Conservation (phyloP, 257 asterid species). For the Sherardia arvensis region DNA sequence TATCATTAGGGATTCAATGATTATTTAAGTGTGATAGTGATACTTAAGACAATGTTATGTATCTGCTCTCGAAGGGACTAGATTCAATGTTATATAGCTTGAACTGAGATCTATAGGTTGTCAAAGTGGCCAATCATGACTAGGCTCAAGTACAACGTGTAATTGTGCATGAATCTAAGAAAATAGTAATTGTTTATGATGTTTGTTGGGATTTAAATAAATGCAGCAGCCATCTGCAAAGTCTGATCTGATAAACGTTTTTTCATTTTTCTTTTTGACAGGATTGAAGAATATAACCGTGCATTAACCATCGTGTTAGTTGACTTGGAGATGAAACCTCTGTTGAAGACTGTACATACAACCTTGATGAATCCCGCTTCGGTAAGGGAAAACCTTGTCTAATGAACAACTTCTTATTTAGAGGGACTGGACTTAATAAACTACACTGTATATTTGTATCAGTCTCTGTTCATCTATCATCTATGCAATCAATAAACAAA, state of each 20-base stretch:
- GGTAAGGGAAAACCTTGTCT: not conserved
- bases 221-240: not conserved
- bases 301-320: not conserved
- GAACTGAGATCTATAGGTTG: too few species aligned
- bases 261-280: not conserved
- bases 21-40: not conserved
- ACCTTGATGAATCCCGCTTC: not conserved
- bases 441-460: not conserved
- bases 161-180: not conserved
- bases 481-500: not conserved
- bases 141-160: not conserved
- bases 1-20: too few species aligned
- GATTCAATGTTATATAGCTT: not conserved
- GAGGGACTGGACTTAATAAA: not conserved
- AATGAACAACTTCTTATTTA: not conserved
- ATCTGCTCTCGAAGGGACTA: not conserved
- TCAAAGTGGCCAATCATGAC: not conserved
- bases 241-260: not conserved
- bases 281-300: constrained; percentile 4
- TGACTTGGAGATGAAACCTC: not conserved
- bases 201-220: not conserved
- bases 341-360: not conserved
- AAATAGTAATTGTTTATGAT: not conserved
- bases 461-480: not conserved
- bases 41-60: not conserved